Conservation (phyloP, 73 alveolate species). For the Paramecium sonneborni region DNA sequence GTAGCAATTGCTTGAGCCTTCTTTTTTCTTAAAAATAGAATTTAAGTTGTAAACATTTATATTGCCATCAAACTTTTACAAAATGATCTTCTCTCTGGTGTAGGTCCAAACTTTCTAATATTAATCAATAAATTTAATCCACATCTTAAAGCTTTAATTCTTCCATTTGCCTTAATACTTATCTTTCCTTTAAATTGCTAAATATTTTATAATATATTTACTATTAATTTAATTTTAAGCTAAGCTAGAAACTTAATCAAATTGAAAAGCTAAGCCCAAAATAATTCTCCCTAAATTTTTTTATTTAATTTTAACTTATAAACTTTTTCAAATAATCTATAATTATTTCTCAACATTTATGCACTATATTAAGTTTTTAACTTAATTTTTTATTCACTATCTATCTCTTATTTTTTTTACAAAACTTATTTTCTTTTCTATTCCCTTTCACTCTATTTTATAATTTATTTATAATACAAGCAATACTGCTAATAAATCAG, state of each 20-base stretch:
- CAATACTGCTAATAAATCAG: not conserved
- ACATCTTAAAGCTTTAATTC: not conserved
- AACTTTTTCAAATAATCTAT: not conserved
- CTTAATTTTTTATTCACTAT: not conserved
- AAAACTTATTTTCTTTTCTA: not conserved
- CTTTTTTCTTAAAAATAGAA: not conserved
- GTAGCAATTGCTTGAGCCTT: not conserved
- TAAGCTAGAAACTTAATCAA: not conserved
- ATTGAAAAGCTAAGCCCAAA: not conserved
- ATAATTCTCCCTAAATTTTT: not conserved
- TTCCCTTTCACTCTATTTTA: constrained; percentile 5
- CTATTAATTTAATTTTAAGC: not conserved
- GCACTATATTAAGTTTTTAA: not conserved
- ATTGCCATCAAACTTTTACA: not conserved
- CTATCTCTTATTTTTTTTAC: not conserved
- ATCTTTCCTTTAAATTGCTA: not conserved
- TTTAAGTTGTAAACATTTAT: not conserved
- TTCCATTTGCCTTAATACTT: not conserved
- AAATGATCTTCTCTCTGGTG: not conserved
- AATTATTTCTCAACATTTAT: not conserved
- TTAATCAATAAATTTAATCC: not conserved
- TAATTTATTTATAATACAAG: not conserved
- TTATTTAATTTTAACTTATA: not conserved
- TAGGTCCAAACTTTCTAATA: not conserved
- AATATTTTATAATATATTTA: not conserved